Conservation (phyloP, 2,329 filamentous ascomycete genomes). For the Teratosphaeria zuluensis region DNA sequence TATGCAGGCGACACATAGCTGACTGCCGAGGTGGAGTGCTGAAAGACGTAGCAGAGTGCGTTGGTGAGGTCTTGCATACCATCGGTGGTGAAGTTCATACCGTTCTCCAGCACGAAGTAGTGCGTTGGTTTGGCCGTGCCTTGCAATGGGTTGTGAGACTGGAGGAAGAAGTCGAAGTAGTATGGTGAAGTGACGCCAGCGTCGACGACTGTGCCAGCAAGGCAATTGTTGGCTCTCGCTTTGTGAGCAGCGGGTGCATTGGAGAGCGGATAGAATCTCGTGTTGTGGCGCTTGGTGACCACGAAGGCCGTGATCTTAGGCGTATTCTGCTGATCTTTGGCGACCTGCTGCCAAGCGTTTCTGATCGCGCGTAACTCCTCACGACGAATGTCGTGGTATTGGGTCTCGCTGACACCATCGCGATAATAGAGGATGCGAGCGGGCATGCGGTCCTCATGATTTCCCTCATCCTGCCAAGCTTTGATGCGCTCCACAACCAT, state of each 20-base stretch:
- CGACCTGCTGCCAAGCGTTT: background rate
- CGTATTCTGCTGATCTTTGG: background rate
- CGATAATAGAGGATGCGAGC: background rate
- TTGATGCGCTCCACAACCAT: background rate
- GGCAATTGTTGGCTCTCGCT: background rate
- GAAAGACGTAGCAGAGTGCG: no score
- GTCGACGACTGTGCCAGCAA: background rate
- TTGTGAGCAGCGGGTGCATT: no score
- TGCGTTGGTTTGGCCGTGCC: no score
- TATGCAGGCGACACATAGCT: no score
- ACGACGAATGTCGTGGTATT: background rate
- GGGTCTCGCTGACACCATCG: conserved; percentile 4
- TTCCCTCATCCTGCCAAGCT: background rate
- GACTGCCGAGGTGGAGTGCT: no score
- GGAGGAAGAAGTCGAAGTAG: no score
- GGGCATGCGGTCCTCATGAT: background rate
- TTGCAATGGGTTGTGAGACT: background rate
- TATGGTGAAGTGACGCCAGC: no score
- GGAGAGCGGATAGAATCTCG: no score
- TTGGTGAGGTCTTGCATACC: no score
- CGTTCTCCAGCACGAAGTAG: no score
- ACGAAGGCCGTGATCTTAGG: background rate
- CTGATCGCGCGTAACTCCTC: conserved; percentile 1
- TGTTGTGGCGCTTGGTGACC: background rate
- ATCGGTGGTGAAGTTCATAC: no score